These are phyloP conservation scores for Paraconiothyrium sp. DNA, from an alignment of 2,329 filamentous ascomycete species.

Conservation along the genomic window DNA sequence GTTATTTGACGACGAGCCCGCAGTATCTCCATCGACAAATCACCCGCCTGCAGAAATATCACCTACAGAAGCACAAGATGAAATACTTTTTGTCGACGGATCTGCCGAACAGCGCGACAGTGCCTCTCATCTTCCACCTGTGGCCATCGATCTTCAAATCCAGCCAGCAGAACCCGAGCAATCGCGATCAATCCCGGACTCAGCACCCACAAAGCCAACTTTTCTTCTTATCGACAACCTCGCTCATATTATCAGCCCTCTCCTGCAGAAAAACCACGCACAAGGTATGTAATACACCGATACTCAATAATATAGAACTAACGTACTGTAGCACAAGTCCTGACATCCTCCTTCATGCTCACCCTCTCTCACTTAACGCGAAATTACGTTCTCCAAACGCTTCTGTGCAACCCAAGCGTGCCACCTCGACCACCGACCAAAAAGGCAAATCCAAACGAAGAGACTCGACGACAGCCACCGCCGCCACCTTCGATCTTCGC, in stretches of 20 bases:
- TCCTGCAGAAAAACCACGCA: slow-evolving; percentile 49
- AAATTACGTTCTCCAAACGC: slow-evolving; percentile 51
- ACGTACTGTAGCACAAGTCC: slow-evolving; percentile 46
- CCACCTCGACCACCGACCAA: slow-evolving; percentile 19
- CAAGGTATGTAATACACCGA: slow-evolving; percentile 38
- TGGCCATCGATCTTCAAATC: background rate
- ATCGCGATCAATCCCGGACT: background rate
- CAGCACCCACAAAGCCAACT: slow-evolving; percentile 18
- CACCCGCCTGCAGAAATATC: slow-evolving; percentile 47
- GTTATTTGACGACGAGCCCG: slow-evolving; percentile 41
- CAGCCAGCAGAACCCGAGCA: background rate
- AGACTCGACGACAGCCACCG: slow-evolving; percentile 20
- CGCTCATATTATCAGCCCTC: slow-evolving; percentile 47
- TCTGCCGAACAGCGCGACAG: background rate
- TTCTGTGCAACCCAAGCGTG: slow-evolving; percentile 50
- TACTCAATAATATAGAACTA: slow-evolving; percentile 22
- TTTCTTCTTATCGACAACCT: slow-evolving; percentile 55
- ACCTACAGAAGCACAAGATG: slow-evolving; percentile 52
- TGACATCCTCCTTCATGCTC: slow-evolving; percentile 54
- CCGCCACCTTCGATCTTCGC: slow-evolving; percentile 53
- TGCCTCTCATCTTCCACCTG: background rate
- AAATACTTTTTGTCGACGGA: slow-evolving; percentile 46
- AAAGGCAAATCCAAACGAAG: slow-evolving; percentile 9
- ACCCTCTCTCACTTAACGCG: slow-evolving; percentile 52
- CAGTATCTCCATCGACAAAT: slow-evolving; percentile 26